phyloP scores from a whole-genome alignment of 2,329 filamentous ascomycete species.

The Ceratocystis variospora region DNA sequence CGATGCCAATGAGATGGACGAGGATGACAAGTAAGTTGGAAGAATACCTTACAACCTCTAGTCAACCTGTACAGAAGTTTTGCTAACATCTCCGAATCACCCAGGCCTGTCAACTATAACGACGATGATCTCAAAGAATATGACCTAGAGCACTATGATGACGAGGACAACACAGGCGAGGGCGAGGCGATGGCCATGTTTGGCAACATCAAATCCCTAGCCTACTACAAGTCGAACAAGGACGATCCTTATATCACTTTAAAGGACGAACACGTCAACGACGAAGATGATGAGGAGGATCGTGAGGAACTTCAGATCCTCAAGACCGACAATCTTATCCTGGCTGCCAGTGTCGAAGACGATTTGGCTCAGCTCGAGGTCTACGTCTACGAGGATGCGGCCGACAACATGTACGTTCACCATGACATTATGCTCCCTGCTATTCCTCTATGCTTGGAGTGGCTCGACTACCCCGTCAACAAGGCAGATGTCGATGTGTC shows the following conservation, averaged over 20 bases:
- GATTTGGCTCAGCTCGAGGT: conserved; percentile 93
- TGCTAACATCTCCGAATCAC: conserved; percentile 19
- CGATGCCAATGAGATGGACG: conserved; percentile 16
- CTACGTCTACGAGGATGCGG: conserved; percentile 90
- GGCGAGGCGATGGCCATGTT: conserved; percentile 79
- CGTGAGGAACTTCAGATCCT: conserved; percentile 87
- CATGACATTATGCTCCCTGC: conserved; percentile 99
- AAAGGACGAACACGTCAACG: conserved; percentile 50
- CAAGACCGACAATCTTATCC: conserved; percentile 79
- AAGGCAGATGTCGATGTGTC: conserved; percentile 49
- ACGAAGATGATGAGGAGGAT: conserved; percentile 61
- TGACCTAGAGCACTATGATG: conserved; percentile 89
- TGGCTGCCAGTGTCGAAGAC: conserved; percentile 90
- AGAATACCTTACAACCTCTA: not conserved
- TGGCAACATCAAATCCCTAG: conserved; percentile 82
- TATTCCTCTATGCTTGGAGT: conserved; percentile 89
- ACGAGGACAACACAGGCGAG: conserved; percentile 33
- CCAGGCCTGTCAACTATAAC: conserved; percentile 34
- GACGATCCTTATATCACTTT: conserved; percentile 96
- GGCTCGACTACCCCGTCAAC: conserved; percentile 83
- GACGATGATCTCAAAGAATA: conserved; percentile 94
- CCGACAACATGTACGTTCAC: conserved; percentile 95
- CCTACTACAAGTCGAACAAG: conserved; percentile 87
- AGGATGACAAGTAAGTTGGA: conserved; percentile 17
- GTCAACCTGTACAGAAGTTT: not conserved